These are phyloP conservation scores for Zymoseptoria ardabiliae DNA, from an alignment of 2,329 filamentous ascomycete species.

Conservation along the genomic window DNA sequence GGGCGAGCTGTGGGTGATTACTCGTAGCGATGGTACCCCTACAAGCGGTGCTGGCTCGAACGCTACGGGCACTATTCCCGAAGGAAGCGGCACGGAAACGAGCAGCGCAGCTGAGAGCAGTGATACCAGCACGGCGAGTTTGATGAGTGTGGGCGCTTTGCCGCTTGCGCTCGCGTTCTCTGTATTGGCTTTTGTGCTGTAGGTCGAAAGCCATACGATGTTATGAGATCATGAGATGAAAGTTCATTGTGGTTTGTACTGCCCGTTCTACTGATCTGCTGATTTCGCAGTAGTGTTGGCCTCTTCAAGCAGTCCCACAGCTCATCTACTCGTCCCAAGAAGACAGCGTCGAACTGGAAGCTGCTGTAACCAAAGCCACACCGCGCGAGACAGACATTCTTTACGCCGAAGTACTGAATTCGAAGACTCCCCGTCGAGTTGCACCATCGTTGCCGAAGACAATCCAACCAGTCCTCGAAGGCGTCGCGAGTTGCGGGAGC, in stretches of 20 bases:
- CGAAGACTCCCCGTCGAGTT: no score
- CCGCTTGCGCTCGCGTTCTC: neutral
- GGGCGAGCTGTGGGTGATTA: constrained; percentile 56
- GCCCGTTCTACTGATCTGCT: neutral
- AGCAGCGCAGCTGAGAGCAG: neutral
- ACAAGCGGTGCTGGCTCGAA: constrained; percentile 13
- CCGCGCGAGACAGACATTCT: no score
- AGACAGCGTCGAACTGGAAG: no score
- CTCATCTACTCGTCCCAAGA: neutral
- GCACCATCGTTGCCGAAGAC: no score
- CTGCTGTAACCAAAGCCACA: no score
- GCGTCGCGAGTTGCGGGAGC: no score
- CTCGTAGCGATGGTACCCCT: constrained; percentile 8
- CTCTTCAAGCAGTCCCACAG: neutral
- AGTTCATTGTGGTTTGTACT: neutral
- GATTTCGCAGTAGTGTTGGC: neutral
- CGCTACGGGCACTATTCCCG: constrained; percentile 16
- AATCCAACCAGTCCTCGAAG: no score
- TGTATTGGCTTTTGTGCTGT: neutral
- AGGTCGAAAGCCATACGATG: neutral
- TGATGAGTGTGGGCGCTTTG: neutral
- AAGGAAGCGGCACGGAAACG: neutral
- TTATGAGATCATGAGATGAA: neutral
- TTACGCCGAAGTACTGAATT: no score
- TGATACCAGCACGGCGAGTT: neutral